Conservation (phyloP, 2,329 filamentous ascomycete genomes). For the Clonostachys sp. region DNA sequence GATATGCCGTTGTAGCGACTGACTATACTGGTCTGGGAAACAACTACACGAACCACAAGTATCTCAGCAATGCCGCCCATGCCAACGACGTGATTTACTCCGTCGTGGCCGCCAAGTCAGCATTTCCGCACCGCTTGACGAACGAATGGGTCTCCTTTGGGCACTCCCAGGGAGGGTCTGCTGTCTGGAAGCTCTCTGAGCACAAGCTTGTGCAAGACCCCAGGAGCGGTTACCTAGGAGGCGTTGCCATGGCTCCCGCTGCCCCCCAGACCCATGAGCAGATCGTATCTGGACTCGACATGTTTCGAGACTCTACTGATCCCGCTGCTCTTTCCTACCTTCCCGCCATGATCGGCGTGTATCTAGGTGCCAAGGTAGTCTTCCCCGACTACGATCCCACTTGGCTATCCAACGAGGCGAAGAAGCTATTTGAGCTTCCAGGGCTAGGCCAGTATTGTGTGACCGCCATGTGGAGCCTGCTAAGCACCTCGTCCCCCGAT, state of each 20-base stretch:
- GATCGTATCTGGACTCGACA: slow-evolving; percentile 1
- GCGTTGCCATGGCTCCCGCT: slow-evolving; percentile 5
- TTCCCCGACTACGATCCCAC: too few species aligned
- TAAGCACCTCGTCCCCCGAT: slow-evolving; percentile 2
- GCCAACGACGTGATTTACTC: slow-evolving; percentile 37
- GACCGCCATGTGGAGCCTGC: slow-evolving; percentile 20
- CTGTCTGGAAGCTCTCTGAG: slow-evolving; percentile 26
- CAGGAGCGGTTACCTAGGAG: slow-evolving; percentile 4
- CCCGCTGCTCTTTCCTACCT: too few species aligned
- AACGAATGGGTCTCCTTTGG: slow-evolving; percentile 35
- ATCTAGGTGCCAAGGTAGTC: too few species aligned
- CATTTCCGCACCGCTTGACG: slow-evolving; percentile 25
- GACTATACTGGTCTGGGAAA: slow-evolving; percentile 40
- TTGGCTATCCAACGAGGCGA: too few species aligned
- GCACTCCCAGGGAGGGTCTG: slow-evolving; percentile 39
- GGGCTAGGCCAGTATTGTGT: slow-evolving; percentile 1
- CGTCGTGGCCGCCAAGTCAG: slow-evolving; percentile 29
- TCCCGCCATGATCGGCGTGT: too few species aligned
- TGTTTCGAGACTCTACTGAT: too few species aligned
- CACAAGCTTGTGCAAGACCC: slow-evolving; percentile 10
- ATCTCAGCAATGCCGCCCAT: slow-evolving; percentile 23
- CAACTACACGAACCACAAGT: slow-evolving; percentile 26
- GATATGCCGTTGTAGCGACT: slow-evolving; percentile 36
- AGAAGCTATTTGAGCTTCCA: too few species aligned
- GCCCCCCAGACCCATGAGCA: neutral